Conservation (phyloP, 371 early-diverging fungal genomes). For the Enterocytospora artemiae region DNA sequence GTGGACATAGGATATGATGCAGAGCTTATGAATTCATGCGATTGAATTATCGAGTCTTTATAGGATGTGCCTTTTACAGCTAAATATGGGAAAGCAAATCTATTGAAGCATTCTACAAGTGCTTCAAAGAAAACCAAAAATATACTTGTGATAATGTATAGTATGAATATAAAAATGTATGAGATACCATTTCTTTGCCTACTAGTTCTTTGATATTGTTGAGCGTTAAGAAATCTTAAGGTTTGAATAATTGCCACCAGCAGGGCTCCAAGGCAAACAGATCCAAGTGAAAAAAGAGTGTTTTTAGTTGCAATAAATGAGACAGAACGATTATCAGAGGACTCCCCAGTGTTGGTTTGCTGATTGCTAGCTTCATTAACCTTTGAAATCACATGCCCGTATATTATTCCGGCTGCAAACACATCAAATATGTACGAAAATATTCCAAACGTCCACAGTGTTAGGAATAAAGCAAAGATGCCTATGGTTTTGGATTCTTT, state of each 20-base stretch:
- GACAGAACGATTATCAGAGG: no score
- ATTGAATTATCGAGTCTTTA: slow-evolving; percentile 9
- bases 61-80: slow-evolving; percentile 5
- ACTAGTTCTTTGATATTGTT: background rate
- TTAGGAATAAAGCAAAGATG: no score
- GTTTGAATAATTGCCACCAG: slow-evolving; percentile 9
- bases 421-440: no score
- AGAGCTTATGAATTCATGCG: background rate
- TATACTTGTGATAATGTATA: background rate
- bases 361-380: no score
- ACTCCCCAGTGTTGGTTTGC: no score
- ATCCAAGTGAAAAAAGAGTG: slow-evolving; percentile 6
- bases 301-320: background rate
- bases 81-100: slow-evolving; percentile 14
- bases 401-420: no score
- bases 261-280: slow-evolving; percentile 12
- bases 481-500: no score
- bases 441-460: no score
- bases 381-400: no score
- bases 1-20: background rate
- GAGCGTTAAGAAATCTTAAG: background rate
- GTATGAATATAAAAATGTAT: background rate
- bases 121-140: slow-evolving; percentile 4
- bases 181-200: background rate
- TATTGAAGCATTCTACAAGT: background rate